Base-by-base conservation (phyloP, 169 alveolate species). In the Cyclospora cayetanensis region DNA sequence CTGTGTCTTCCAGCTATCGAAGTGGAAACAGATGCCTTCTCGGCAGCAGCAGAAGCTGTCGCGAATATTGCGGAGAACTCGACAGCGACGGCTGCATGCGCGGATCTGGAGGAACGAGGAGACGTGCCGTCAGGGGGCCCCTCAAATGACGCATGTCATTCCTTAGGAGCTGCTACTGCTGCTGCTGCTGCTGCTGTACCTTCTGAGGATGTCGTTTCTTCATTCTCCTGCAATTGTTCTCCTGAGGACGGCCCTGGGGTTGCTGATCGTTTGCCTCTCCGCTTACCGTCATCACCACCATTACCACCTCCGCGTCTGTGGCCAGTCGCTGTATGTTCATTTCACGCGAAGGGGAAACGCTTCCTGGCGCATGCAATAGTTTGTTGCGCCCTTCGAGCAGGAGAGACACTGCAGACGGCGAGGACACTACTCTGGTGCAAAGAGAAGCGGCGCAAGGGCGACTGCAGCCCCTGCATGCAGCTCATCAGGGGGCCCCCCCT, bases 241-340 rank as follows among this genome's bases (percentile, higher is more conserved):
- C n/a, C n/a, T n/a, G n/a, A n/a, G n/a, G n/a, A n/a, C n/a, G n/a
- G n/a, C n/a, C n/a, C n/a, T n/a, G n/a, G n/a, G n/a, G n/a, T n/a
- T n/a, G n/a, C n/a, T n/a, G n/a, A n/a, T n/a, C n/a, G n/a, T n/a
- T n/a, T n/a, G n/a, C n/a, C n/a, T n/a, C n/a, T n/a, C n/a, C n/a
- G n/a, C n/a, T n/a, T n/a, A n/a, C 35, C 46, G 50, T 15, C 83
- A 4, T 39, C 3, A 39, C 52, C 52, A 29, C 66, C 66, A 15
- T 52, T 66, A 25, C 7, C 66, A 1, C 43, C 86, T 1, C 31
- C 29, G 43, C 86, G 86, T 29, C 68, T 76, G 86, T 76, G 86
- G 86, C 86, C 86, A n/a, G 86, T 76, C 43, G 86, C 86, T 4
- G 68, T 76, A 9, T 76, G 86, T 43, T 76, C 86, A 5, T 76